phyloP scores from a whole-genome alignment of 169 alveolate genomes.

The Plasmodium yoelii region DNA sequence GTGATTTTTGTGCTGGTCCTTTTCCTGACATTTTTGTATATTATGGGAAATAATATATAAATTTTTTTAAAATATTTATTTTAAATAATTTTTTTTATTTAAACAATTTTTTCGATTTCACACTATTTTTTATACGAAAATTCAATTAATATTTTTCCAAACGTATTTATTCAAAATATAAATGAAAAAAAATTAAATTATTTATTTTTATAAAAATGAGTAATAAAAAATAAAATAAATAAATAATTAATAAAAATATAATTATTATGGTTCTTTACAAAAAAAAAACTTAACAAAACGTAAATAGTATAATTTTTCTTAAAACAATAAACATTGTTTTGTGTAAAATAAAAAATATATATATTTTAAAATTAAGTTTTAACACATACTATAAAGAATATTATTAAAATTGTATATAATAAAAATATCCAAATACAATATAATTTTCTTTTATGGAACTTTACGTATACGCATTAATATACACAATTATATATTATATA shows the following conservation, averaged over 20 bases:
- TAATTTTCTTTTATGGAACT: neutral
- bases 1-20: slow-evolving; percentile 90
- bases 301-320: slow-evolving; percentile 13
- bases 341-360: slow-evolving; percentile 13
- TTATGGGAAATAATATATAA: slow-evolving; percentile 10
- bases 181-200: slow-evolving; percentile 11
- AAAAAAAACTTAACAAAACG: neutral
- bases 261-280: neutral
- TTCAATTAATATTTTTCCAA: slow-evolving; percentile 19
- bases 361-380: slow-evolving; percentile 11
- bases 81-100: slow-evolving; percentile 9
- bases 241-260: neutral
- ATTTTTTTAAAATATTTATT: slow-evolving; percentile 3
- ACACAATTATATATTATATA: neutral
- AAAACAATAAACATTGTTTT: slow-evolving; percentile 7
- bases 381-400: slow-evolving; percentile 7
- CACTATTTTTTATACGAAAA: slow-evolving; percentile 12
- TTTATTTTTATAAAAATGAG: slow-evolving; percentile 32
- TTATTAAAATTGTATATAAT: neutral
- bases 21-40: slow-evolving; percentile 89
- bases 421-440: slow-evolving; percentile 9
- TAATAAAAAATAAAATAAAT: slow-evolving; percentile 18
- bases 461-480: neutral
- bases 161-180: slow-evolving; percentile 46
- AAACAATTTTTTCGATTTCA: slow-evolving; percentile 29